Percentiles rank a stretch among this genome's conserved stretches.
Conservation (phyloP, 1,139 yeast species). For the Scheffersomyces insectosa region DNA sequence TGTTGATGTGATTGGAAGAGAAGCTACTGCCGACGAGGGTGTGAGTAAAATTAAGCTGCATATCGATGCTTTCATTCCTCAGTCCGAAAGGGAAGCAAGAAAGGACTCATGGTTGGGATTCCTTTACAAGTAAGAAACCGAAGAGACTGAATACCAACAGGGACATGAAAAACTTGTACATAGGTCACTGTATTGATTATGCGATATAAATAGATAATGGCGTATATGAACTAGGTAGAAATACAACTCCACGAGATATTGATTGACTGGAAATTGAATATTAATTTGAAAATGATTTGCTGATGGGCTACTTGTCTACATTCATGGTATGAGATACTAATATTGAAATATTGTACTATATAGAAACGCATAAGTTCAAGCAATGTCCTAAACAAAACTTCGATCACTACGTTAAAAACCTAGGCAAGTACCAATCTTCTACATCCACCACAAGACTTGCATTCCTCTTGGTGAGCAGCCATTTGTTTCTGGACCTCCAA, state of each 20-base stretch:
- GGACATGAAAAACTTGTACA: too few relatives aligned
- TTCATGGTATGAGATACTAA: too few relatives aligned
- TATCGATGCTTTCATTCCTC: constrained; percentile 75
- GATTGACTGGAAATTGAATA: too few relatives aligned
- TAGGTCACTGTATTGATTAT: too few relatives aligned
- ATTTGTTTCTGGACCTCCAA: constrained; percentile 46
- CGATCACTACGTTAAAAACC: neutral
- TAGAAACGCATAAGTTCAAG: too few relatives aligned
- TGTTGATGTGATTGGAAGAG: constrained; percentile 92
- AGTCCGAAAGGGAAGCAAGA: constrained; percentile 58
- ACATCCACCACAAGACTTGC: constrained; percentile 52
- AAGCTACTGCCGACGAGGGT: constrained; percentile 78
- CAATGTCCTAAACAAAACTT: too few relatives aligned
- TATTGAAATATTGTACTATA: too few relatives aligned
- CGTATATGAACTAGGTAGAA: too few relatives aligned
- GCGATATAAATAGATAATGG: too few relatives aligned
- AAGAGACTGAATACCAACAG: neutral
- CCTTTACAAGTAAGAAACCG: constrained; percentile 38
- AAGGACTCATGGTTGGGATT: constrained; percentile 58
- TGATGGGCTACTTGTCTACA: too few relatives aligned
- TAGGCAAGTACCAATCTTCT: constrained; percentile 34
- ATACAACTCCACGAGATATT: too few relatives aligned
- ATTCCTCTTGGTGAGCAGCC: constrained; percentile 47
- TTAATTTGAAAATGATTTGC: too few relatives aligned
- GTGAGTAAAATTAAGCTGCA: constrained; percentile 77